Percentiles rank a stretch among this genome's conserved stretches.
Evolutionary conservation across 2,329 filamentous ascomycete species (phyloP).

Genomic region (Botryosphaeria dothidea): DNA sequence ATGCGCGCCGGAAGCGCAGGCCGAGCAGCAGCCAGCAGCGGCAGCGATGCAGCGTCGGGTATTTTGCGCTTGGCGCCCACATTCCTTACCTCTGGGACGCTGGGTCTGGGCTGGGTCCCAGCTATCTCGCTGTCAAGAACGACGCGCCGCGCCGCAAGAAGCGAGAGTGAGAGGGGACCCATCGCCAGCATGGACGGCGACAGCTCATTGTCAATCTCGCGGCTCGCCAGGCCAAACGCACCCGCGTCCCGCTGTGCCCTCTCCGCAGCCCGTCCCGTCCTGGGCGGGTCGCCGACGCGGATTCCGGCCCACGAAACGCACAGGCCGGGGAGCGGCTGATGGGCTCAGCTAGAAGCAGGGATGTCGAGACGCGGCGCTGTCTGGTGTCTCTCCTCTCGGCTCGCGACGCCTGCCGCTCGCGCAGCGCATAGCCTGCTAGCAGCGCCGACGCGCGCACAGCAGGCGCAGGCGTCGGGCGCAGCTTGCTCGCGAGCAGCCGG

Average conservation of each 20-base stretch:
- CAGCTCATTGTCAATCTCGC: slow-evolving; percentile 2
- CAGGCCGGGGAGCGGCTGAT: neutral
- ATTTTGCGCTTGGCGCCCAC: neutral
- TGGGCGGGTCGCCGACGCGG: slow-evolving; percentile 7
- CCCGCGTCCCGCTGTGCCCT: slow-evolving; percentile 4
- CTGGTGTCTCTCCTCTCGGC: slow-evolving; percentile 15
- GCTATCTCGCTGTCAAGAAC: neutral
- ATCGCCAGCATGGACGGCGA: neutral
- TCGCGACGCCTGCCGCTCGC: neutral
- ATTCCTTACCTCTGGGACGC: slow-evolving; percentile 1
- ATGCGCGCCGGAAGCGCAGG: neutral
- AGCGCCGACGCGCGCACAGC: neutral
- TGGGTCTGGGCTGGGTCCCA: neutral
- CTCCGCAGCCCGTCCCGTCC: slow-evolving; percentile 15
- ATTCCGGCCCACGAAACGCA: slow-evolving; percentile 1
- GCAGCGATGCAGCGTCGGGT: neutral
- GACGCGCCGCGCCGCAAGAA: slow-evolving; percentile 1
- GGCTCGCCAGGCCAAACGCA: slow-evolving; percentile 6
- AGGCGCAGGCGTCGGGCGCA: slow-evolving; percentile 1
- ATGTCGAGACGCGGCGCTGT: slow-evolving; percentile 11
- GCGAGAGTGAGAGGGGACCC: slow-evolving; percentile 7
- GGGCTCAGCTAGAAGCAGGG: slow-evolving; percentile 8
- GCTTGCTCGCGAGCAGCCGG: neutral
- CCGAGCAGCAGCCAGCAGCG: neutral
- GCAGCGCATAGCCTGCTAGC: neutral